Evolutionary conservation across 2,329 filamentous ascomycete species (phyloP).

Genomic region (Diaporthe amygdali): DNA sequence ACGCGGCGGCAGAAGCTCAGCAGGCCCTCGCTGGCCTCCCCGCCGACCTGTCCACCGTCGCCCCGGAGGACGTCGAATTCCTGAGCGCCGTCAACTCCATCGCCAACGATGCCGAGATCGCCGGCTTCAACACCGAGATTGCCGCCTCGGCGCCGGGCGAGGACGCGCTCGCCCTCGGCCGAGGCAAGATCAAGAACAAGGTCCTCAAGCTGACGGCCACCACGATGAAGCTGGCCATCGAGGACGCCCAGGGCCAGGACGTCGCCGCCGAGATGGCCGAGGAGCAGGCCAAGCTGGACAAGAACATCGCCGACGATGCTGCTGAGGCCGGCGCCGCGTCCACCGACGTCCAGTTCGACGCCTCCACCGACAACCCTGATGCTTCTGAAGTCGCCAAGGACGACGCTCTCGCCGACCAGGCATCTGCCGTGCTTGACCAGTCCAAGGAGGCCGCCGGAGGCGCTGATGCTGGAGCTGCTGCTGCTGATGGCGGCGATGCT

Average conservation of each 20-base stretch:
- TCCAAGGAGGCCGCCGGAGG: background rate
- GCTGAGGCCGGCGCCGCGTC: slow-evolving; percentile 51
- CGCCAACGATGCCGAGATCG: slow-evolving; percentile 49
- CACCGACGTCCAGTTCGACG: slow-evolving; percentile 39
- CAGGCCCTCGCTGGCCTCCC: slow-evolving; percentile 34
- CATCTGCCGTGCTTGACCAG: background rate
- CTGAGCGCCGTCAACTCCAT: slow-evolving; percentile 48
- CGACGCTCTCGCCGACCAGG: background rate
- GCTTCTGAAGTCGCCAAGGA: slow-evolving; percentile 4
- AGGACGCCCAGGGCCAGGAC: slow-evolving; percentile 47
- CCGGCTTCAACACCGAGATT: slow-evolving; percentile 52
- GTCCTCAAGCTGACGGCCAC: slow-evolving; percentile 53
- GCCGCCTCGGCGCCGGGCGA: slow-evolving; percentile 36
- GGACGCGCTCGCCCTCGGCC: slow-evolving; percentile 42
- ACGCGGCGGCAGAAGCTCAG: slow-evolving; percentile 38
- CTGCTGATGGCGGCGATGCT: background rate
- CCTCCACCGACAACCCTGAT: slow-evolving; percentile 23
- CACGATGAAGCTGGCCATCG: slow-evolving; percentile 46
- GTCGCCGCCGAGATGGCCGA: slow-evolving; percentile 42
- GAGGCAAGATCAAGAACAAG: slow-evolving; percentile 56
- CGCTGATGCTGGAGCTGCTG: background rate
- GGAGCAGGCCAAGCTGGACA: slow-evolving; percentile 49
- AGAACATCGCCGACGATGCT: slow-evolving; percentile 51
- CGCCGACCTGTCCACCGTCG: slow-evolving; percentile 44
- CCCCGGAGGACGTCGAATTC: slow-evolving; percentile 43